phyloP scores from a whole-genome alignment of 257 asterid species.

The Dorcoceras hygrometricum region DNA sequence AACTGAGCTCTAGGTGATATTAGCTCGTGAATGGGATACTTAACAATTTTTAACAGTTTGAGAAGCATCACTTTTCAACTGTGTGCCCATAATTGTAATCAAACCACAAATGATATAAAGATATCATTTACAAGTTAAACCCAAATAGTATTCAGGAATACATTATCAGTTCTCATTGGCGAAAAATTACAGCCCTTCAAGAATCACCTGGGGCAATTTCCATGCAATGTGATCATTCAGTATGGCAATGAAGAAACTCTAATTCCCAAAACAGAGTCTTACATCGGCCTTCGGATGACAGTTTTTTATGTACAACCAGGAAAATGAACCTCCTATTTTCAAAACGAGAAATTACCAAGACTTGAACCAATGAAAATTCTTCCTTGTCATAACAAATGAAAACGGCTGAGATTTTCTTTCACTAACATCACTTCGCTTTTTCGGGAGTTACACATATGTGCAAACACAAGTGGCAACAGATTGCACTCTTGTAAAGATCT shows the following conservation, averaged over 20 bases:
- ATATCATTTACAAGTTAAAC: slow-evolving; percentile 3
- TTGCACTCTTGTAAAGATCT: not conserved
- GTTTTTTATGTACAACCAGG: not conserved
- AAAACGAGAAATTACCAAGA: slow-evolving; percentile 6
- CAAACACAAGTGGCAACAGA: too few species aligned
- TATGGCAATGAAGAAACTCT: slow-evolving; percentile 9
- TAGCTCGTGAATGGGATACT: slow-evolving; percentile 14
- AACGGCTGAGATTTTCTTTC: not conserved
- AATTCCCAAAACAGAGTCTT: not conserved
- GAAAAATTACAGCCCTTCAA: too few species aligned
- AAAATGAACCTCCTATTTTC: not conserved
- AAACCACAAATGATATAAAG: not conserved
- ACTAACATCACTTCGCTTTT: not conserved
- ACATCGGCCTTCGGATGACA: not conserved
- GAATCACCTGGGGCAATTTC: slow-evolving; percentile 8
- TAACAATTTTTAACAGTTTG: slow-evolving; percentile 5
- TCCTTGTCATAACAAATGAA: too few species aligned
- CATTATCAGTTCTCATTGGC: slow-evolving; percentile 1
- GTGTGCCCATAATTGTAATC: not conserved
- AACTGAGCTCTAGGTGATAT: slow-evolving; percentile 2
- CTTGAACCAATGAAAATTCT: not conserved
- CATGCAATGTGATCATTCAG: slow-evolving; percentile 6
- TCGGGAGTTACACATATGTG: not conserved
- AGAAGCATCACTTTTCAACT: not conserved
- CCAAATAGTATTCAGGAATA: not conserved